A percentile compares a stretch with the other conserved stretches of the same genome.
Conservation (phyloP, 139 green algal genomes). For the Chlorella vulgaris region DNA sequence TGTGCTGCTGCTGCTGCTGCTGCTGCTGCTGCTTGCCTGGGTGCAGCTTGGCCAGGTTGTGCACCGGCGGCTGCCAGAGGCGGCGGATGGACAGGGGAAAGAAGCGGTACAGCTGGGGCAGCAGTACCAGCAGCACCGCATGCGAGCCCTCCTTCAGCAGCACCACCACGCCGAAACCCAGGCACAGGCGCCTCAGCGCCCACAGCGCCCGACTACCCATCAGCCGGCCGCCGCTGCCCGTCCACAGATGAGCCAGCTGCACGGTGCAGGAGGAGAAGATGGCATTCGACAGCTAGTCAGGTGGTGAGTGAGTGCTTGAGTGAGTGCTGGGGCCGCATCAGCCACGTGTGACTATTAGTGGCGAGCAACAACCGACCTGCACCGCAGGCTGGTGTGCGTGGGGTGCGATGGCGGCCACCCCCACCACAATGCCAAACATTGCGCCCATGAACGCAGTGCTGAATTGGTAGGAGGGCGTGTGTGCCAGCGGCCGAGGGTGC, state of each 20-base stretch:
- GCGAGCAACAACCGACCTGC: not conserved
- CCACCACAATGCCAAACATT: slow-evolving; percentile 41
- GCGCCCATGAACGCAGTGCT: slow-evolving; percentile 28
- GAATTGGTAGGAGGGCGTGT: slow-evolving; percentile 58
- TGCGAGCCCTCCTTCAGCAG: slow-evolving; percentile 32
- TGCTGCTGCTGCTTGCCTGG: not conserved
- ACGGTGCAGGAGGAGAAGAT: not conserved
- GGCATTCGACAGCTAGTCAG: too few relatives aligned
- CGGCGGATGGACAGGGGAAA: slow-evolving; percentile 46
- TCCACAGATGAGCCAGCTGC: slow-evolving; percentile 30
- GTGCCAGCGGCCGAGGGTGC: slow-evolving; percentile 46
- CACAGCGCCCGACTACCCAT: slow-evolving; percentile 8
- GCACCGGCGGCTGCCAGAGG: slow-evolving; percentile 57
- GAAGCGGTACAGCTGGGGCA: slow-evolving; percentile 46
- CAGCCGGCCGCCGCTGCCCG: not conserved
- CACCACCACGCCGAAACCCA: slow-evolving; percentile 36
- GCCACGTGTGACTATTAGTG: not conserved
- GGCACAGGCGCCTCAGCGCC: slow-evolving; percentile 15
- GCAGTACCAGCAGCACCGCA: not conserved
- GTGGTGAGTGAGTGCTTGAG: not conserved
- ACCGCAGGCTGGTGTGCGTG: slow-evolving; percentile 18
- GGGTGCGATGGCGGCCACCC: slow-evolving; percentile 6
- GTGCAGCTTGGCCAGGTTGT: slow-evolving; percentile 17
- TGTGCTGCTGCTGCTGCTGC: not conserved
- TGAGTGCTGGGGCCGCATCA: too few relatives aligned